These are phyloP conservation scores for Cinnamomum chago DNA, from an alignment of 164 flowering plant species.

Conservation along the genomic window DNA sequence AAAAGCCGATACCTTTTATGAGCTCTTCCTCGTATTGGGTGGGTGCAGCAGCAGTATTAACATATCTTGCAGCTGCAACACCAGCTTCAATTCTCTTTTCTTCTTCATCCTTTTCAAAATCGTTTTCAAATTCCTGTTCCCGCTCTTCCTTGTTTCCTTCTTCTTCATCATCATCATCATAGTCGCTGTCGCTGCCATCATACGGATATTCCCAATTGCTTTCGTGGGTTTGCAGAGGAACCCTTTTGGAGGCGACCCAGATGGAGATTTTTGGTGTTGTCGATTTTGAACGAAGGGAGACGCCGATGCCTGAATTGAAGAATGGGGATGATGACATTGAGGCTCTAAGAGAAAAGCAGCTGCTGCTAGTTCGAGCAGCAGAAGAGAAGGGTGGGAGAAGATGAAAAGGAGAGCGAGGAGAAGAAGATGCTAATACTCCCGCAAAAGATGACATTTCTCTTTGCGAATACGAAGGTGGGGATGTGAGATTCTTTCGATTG, in stretches of 20 bases:
- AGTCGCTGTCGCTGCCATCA: conserved; percentile 43
- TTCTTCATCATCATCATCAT: conserved; percentile 29
- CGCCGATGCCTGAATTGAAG: background rate
- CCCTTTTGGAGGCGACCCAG: conserved; percentile 10
- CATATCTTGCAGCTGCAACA: background rate
- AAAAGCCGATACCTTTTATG: conserved; percentile 35
- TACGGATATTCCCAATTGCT: conserved; percentile 73
- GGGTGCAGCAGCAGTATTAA: conserved; percentile 3
- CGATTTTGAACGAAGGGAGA: background rate
- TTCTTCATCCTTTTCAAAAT: conserved; percentile 20
- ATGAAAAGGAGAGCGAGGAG: background rate
- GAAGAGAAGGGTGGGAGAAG: background rate
- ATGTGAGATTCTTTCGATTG: background rate
- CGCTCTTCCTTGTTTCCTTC: conserved; percentile 15
- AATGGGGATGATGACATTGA: background rate
- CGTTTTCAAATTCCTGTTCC: background rate
- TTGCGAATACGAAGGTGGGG: background rate
- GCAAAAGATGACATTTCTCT: background rate
- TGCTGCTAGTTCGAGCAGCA: background rate
- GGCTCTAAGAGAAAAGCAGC: background rate
- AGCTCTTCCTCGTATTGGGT: conserved; percentile 40
- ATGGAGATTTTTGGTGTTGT: background rate
- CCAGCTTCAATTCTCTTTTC: conserved; percentile 35
- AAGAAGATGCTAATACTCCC: background rate
- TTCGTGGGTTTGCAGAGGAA: conserved; percentile 6